phyloP scores from a whole-genome alignment of 2,329 filamentous ascomycete species.

The Cladophialophora psammophila region DNA sequence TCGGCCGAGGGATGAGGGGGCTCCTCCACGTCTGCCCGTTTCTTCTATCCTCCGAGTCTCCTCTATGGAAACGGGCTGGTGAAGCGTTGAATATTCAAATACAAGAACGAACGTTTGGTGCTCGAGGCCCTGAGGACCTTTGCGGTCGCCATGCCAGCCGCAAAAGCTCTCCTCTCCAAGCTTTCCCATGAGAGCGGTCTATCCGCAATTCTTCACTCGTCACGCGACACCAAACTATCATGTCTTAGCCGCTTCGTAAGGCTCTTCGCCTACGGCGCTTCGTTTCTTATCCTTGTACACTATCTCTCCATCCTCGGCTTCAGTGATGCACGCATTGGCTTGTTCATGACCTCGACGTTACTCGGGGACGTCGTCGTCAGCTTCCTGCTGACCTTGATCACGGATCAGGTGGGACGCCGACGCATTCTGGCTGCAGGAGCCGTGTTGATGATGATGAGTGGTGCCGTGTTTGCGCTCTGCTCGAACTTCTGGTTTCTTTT shows the following conservation, averaged over 20 bases:
- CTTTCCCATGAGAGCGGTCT: constrained; percentile 27
- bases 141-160: constrained; percentile 2
- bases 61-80: constrained; percentile 3
- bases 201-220: constrained; percentile 25
- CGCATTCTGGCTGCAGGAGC: constrained; percentile 63
- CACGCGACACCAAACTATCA: constrained; percentile 48
- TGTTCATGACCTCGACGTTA: constrained; percentile 71
- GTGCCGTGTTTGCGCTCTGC: constrained; percentile 60
- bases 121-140: constrained; percentile 2
- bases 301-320: constrained; percentile 65
- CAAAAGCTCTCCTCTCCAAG: constrained; percentile 2
- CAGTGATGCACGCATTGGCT: constrained; percentile 65
- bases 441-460: constrained; percentile 64
- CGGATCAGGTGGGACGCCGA: constrained; percentile 65
- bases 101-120: neutral
- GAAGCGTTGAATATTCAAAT: constrained; percentile 1
- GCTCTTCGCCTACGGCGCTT: constrained; percentile 69
- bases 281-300: constrained; percentile 66
- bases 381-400: constrained; percentile 65
- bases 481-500: constrained; percentile 68
- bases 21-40: constrained; percentile 2
- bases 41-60: constrained; percentile 1
- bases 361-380: constrained; percentile 67
- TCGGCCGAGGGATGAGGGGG: neutral
- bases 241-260: constrained; percentile 56